Percentiles rank a stretch among this genome's conserved stretches.
These are phyloP conservation scores for Dalbergia cochinchinensis DNA, from an alignment of 306 rosid species.

Conservation along the genomic window DNA sequence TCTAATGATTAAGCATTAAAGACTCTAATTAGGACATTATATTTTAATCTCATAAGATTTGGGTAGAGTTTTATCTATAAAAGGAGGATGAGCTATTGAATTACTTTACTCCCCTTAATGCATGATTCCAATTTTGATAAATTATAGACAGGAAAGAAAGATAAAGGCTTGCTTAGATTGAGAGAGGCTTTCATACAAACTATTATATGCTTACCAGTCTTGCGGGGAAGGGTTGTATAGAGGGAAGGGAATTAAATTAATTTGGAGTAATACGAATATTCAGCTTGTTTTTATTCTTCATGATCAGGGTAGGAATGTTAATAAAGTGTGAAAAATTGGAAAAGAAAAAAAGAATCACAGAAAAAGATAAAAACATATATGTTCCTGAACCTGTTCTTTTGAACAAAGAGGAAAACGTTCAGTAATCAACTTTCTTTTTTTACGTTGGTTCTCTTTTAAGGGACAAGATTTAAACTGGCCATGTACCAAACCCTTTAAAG, in stretches of 20 bases:
- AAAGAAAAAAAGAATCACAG: slow-evolving; percentile 36
- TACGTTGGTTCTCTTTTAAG: slow-evolving; percentile 43
- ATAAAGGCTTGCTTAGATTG: slow-evolving; percentile 8
- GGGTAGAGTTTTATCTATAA: slow-evolving; percentile 12
- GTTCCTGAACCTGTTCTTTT: slow-evolving; percentile 12
- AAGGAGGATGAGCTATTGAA: background rate
- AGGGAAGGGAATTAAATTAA: slow-evolving; percentile 29
- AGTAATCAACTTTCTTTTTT: slow-evolving; percentile 26
- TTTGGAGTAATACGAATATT: slow-evolving; percentile 31
- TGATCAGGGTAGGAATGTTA: slow-evolving; percentile 34
- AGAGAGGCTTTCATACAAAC: background rate
- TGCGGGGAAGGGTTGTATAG: slow-evolving; percentile 10
- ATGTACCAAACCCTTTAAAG: slow-evolving; percentile 37
- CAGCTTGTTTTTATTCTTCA: slow-evolving; percentile 28
- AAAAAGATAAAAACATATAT: slow-evolving; percentile 33
- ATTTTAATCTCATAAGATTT: slow-evolving; percentile 17
- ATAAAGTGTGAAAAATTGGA: slow-evolving; percentile 34
- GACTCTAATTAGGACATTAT: slow-evolving; percentile 13
- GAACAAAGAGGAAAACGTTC: slow-evolving; percentile 45
- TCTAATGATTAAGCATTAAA: slow-evolving; percentile 42
- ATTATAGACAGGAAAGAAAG: background rate
- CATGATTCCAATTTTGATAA: slow-evolving; percentile 26
- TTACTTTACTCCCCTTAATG: background rate
- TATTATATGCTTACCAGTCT: background rate
- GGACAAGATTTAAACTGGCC: slow-evolving; percentile 48